These are phyloP conservation scores for Fraxinus excelsior DNA, from an alignment of 257 asterid species.

Conservation along the genomic window DNA sequence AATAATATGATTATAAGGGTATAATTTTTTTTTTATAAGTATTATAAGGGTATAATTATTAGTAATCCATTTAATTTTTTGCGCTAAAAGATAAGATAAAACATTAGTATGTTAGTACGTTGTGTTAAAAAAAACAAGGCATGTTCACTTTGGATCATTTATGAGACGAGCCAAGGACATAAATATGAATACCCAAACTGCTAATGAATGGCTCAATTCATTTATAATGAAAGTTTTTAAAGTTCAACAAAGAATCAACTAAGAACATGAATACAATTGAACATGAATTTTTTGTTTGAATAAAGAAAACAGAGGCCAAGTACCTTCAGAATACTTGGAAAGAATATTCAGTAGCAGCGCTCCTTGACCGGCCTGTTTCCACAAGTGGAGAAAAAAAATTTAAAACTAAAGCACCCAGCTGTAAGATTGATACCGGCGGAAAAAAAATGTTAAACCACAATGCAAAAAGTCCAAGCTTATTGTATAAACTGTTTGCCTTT, in stretches of 20 bases:
- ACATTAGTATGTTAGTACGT: background rate
- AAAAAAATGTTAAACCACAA: background rate
- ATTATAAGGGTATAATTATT: too few species aligned
- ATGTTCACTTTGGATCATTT: background rate
- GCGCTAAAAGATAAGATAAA: background rate
- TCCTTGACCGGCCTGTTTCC: conserved; percentile 54
- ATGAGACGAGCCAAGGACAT: background rate
- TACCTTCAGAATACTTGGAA: conserved; percentile 62
- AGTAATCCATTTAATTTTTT: background rate
- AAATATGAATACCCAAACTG: background rate
- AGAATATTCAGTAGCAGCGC: conserved; percentile 55
- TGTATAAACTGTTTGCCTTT: background rate
- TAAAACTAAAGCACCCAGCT: background rate
- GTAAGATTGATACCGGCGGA: background rate
- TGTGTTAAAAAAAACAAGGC: background rate
- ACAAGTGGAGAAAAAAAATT: background rate
- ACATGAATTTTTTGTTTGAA: background rate
- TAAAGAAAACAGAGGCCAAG: background rate
- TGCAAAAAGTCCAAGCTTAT: background rate
- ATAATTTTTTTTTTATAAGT: too few species aligned
- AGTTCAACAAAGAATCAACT: background rate
- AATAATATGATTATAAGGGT: background rate
- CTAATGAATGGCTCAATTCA: background rate
- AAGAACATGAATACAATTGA: background rate
- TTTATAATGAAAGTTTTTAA: background rate